phyloP scores from a whole-genome alignment of 164 flowering plant species.

The Chloranthus sessilifolius region DNA sequence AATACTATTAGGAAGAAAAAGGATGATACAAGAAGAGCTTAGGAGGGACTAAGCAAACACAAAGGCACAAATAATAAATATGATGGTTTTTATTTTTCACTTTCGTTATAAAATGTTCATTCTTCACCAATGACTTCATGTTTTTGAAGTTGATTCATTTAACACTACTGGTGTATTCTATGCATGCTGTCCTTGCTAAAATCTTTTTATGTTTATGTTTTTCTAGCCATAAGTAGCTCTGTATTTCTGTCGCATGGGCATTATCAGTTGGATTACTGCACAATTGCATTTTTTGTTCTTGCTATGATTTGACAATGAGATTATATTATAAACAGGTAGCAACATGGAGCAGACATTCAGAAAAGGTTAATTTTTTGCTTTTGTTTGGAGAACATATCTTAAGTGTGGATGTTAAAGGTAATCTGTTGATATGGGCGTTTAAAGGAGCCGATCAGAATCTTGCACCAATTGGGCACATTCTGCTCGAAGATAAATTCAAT shows the following conservation, averaged over 20 bases:
- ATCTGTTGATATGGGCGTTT: slow-evolving; percentile 79
- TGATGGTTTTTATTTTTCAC: too few species aligned
- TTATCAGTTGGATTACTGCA: neutral
- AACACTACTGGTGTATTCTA: too few species aligned
- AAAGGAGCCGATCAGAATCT: slow-evolving; percentile 61
- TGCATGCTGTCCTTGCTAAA: too few species aligned
- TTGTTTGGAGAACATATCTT: slow-evolving; percentile 84
- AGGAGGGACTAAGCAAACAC: too few species aligned
- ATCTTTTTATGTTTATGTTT: too few species aligned
- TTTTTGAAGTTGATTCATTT: too few species aligned
- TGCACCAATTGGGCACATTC: slow-evolving; percentile 62
- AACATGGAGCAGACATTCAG: slow-evolving; percentile 82
- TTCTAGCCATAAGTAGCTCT: too few species aligned
- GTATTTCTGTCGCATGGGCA: neutral
- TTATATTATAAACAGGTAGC: slow-evolving; percentile 89
- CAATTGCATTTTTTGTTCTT: neutral
- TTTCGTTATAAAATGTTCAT: too few species aligned
- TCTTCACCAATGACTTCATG: too few species aligned
- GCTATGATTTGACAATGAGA: neutral
- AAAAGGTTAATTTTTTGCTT: slow-evolving; percentile 63
- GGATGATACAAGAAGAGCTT: too few species aligned
- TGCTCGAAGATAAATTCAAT: slow-evolving; percentile 47
- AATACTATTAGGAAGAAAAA: too few species aligned
- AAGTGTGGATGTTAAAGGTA: slow-evolving; percentile 73
- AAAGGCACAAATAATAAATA: too few species aligned